These are phyloP conservation scores for Cruciata laevipes DNA, from an alignment of 257 asterid genomes.

Conservation along the genomic window DNA sequence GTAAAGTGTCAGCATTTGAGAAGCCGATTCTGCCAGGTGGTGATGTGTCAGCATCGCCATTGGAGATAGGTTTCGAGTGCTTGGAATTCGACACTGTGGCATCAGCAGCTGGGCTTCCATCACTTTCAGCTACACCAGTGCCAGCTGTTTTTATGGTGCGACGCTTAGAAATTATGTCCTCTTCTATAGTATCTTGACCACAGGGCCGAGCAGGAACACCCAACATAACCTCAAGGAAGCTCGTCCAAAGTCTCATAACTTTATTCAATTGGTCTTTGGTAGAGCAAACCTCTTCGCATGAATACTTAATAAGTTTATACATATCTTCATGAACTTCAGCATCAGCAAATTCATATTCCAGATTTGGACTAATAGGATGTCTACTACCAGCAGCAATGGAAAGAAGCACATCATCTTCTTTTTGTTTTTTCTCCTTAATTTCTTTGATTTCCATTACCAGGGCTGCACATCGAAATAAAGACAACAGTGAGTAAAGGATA, in stretches of 20 bases:
- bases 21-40: conserved; percentile 41
- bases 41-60: conserved; percentile 50
- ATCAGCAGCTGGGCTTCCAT: conserved; percentile 50
- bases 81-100: conserved; percentile 36
- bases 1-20: conserved; percentile 33
- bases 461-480: conserved; percentile 36
- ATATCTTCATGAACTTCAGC: conserved; percentile 74
- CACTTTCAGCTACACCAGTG: conserved; percentile 44
- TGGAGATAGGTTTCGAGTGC: conserved; percentile 43
- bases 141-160: conserved; percentile 28
- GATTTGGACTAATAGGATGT: conserved; percentile 57
- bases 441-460: conserved; percentile 85
- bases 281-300: conserved; percentile 93
- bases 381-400: conserved; percentile 80
- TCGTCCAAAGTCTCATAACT: conserved; percentile 80
- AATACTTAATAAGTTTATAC: conserved; percentile 71
- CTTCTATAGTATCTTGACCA: conserved; percentile 43
- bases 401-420: conserved; percentile 66
- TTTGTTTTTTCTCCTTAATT: conserved; percentile 72
- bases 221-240: conserved; percentile 77
- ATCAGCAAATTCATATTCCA: conserved; percentile 74
- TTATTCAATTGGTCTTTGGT: conserved; percentile 78
- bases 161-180: conserved; percentile 37
- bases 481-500: conserved; percentile 13
- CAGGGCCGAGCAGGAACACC: conserved; percentile 54